Base-by-base conservation (phyloP, 345 rosid genomes). In the Camelina hispida region DNA sequence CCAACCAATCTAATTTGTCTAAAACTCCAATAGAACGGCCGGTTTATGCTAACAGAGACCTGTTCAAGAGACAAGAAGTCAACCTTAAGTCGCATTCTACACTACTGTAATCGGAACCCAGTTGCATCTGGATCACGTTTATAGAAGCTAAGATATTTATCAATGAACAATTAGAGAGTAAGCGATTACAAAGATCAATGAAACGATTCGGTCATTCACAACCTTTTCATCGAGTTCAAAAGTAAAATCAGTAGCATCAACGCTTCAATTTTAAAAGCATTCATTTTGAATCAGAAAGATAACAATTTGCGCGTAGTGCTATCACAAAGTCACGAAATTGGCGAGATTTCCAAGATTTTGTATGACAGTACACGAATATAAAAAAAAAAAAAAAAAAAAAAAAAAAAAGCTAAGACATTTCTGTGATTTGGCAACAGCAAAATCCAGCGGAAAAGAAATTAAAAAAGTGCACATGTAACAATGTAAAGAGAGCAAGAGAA, bases 11-110 rank as follows among this genome's bases (percentile, higher is more conserved):
- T 15, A 4, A 3, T 28, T 43, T 16, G 54, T 70, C 14, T 16
- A 56, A 28, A 4, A 35, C 40, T 50, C 28, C 42, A 56, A 56
- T 7, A 2, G 23, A 62, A 40, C 25, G 22, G 22, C 50, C 9
- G 3, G 3, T 22, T 32, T 47, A 4, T 22, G 30, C 42, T 35
- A 51, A 23, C 56, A 48, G 32, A 62, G 17, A 32, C 25, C 75
- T 62, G 69, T 62, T 53, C 55, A 76, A 57, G 32, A 66, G 51
- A 47, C 4, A 57, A 56, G n/a, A 66, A 37, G 78, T 73, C 78
- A 66, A 56, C 7, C 3, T 14, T 25, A 64, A 43, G 77, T 63
- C 1, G 3, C 1, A 23, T 22, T 50, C 59, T 17, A 50, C 37
- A n/a, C 14, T 9, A 15, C 2, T 38, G 5, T 15, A 59, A 16